A percentile compares a stretch with the other conserved stretches of the same genome.
Conservation (phyloP, 1,284 basidiomycete species). For the Tilletia horrida region DNA sequence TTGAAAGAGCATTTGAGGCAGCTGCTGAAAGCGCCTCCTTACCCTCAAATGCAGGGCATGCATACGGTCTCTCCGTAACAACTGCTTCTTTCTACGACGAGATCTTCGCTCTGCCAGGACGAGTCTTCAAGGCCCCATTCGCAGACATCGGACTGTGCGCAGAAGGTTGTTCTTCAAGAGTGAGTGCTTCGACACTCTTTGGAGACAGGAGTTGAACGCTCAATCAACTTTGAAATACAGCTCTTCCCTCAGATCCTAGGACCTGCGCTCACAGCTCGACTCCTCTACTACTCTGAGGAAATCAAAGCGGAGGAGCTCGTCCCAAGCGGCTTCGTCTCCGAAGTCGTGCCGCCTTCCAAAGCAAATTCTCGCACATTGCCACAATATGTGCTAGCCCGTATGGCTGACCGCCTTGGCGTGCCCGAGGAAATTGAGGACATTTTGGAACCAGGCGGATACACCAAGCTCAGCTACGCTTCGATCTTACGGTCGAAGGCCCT, state of each 20-base stretch:
- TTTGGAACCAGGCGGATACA: slow-evolving; percentile 21
- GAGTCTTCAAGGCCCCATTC: slow-evolving; percentile 29
- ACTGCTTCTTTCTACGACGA: slow-evolving; percentile 20
- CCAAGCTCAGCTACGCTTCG: slow-evolving; percentile 21
- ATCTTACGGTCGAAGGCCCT: slow-evolving; percentile 26
- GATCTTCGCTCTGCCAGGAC: slow-evolving; percentile 24
- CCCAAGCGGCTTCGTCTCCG: slow-evolving; percentile 24
- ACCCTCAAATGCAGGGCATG: neutral
- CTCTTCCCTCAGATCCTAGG: slow-evolving; percentile 29
- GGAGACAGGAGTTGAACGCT: neutral
- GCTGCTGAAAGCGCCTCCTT: neutral
- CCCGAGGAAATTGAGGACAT: slow-evolving; percentile 18
- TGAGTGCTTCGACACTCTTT: neutral
- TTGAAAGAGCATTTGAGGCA: neutral
- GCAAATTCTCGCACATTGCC: slow-evolving; percentile 17
- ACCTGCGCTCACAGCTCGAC: slow-evolving; percentile 22
- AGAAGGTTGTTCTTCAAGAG: slow-evolving; percentile 28
- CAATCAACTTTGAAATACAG: neutral
- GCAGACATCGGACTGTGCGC: slow-evolving; percentile 27
- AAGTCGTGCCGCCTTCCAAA: slow-evolving; percentile 23
- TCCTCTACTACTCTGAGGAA: slow-evolving; percentile 27
- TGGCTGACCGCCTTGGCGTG: slow-evolving; percentile 14
- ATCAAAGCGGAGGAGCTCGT: slow-evolving; percentile 24
- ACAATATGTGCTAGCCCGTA: slow-evolving; percentile 1
- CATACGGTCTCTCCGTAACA: slow-evolving; percentile 14